Evolutionary conservation across 176 grass and related monocot species (phyloP).

Genomic region (Bothriochloa decipiens): DNA sequence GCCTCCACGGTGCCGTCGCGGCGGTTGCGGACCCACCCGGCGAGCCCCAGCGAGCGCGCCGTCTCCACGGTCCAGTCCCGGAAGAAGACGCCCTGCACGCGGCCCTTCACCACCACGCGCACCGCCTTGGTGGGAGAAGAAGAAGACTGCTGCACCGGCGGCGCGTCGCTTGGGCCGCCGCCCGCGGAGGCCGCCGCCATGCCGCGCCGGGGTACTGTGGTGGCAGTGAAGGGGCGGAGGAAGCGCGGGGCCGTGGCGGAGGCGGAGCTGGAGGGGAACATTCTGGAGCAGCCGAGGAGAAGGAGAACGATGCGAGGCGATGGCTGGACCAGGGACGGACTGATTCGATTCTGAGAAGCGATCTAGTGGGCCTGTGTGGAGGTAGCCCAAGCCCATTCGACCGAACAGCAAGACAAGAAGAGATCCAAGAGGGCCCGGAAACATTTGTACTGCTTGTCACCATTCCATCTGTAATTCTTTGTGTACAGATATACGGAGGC

Average conservation of each 20-base stretch:
- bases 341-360: background rate
- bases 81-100: constrained; percentile 95
- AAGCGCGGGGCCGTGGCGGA: constrained; percentile 25
- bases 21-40: constrained; percentile 85
- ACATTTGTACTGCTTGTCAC: too few species aligned
- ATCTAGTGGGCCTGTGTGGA: background rate
- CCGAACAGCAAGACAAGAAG: too few species aligned
- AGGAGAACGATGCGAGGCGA: background rate
- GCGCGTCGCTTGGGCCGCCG: background rate
- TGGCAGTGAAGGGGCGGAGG: constrained; percentile 27
- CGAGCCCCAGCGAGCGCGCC: constrained; percentile 73
- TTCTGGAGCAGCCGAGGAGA: background rate
- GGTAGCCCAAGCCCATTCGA: background rate
- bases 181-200: constrained; percentile 22
- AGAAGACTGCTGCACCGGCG: background rate
- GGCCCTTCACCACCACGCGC: constrained; percentile 73
- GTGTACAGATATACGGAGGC: too few species aligned
- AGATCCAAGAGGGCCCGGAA: too few species aligned
- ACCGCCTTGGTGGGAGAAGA: constrained; percentile 43
- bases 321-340: background rate
- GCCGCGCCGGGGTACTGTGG: constrained; percentile 21
- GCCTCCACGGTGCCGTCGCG: constrained; percentile 84
- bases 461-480: too few species aligned
- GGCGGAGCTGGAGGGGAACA: constrained; percentile 45
- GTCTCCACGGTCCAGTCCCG: constrained; percentile 93